phyloP scores from a whole-genome alignment of 2,329 filamentous ascomycete genomes.

The Xenoacremonium recifei region DNA sequence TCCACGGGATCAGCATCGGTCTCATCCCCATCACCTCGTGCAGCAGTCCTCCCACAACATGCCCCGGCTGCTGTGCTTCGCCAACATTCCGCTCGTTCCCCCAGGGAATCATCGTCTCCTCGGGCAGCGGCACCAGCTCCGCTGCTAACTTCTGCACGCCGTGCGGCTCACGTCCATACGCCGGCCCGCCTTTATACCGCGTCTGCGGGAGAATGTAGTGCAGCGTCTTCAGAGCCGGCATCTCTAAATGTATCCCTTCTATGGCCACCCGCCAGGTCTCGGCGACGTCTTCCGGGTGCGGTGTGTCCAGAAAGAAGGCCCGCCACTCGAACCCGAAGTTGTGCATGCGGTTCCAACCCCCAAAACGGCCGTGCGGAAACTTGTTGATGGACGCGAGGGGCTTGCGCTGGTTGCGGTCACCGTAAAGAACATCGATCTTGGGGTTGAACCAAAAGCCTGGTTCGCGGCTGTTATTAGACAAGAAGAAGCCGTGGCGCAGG shows the following conservation, averaged over 20 bases:
- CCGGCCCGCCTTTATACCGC: conserved; percentile 24
- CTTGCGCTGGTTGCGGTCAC: conserved; percentile 27
- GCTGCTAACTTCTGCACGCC: conserved; percentile 14
- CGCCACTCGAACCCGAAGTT: conserved; percentile 31
- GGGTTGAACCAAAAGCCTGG: conserved; percentile 26
- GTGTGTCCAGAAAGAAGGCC: conserved; percentile 25
- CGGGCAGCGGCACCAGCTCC: conserved; percentile 19
- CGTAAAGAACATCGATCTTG: conserved; percentile 27
- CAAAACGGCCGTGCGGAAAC: conserved; percentile 8
- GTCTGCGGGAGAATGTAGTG: conserved; percentile 26
- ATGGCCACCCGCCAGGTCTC: conserved; percentile 20
- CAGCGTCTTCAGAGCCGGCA: conserved; percentile 22
- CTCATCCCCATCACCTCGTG: neutral
- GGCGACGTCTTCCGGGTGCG: conserved; percentile 20
- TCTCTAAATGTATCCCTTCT: conserved; percentile 18
- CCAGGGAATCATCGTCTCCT: conserved; percentile 22
- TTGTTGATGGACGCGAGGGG: conserved; percentile 14
- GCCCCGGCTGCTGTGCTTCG: neutral
- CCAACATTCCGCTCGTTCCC: conserved; percentile 13
- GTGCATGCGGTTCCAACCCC: conserved; percentile 22
- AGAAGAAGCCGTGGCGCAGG: conserved; percentile 24
- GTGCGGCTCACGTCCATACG: conserved; percentile 27
- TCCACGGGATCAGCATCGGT: conserved; percentile 15
- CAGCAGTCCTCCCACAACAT: conserved; percentile 6
- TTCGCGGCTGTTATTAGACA: conserved; percentile 10